Base-by-base conservation (phyloP, 352 stramenopile genomes). In the Phytophthora pluvialis region DNA sequence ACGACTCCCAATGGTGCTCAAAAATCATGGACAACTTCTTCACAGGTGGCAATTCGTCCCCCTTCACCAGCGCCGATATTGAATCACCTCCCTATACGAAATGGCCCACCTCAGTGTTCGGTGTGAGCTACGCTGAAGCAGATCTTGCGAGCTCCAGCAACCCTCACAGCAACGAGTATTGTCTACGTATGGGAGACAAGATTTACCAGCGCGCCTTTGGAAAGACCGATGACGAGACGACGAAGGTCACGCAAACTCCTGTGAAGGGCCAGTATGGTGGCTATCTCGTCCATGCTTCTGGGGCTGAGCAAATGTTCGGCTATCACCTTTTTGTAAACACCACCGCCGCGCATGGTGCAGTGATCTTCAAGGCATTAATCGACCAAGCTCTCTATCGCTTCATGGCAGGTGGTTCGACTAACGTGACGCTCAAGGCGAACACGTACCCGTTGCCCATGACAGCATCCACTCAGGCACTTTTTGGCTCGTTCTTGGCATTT, bases 251-350 rank as follows among this genome's bases (percentile, higher is more conserved):
- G 0, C 47, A 57, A 39, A 66, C 55, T 1, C 56, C 68, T 1
- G 64, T 75, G 3, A 64, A 68, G 5, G 64, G 64, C 4, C 79
- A 86, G 53, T 81, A 72, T 28, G 77, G 74, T 15, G 70, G 64
- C 11, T 79, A 77, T 46, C 49, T 86, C 5, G 53, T 83, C 5
- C 63, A 81, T 36, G 69, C 46, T 5, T 80, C 69, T 13, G 43
- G 16, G 11, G 52, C 39, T 3, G 64, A 70, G 39, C 66, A 64
- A 21, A 60, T 80, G 11, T 77, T 89, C 29, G 69, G 80, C 11
- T 89, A 89, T 60, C 62, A 83, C 28, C 39, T 88, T 4, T 65
- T 85, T 11, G 72, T 85, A 6, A 89, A 89, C 63, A 81, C 78
- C 7, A 80, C 80, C 5, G 38, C 70, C 16, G 45, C 72, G 1